Base-by-base conservation (phyloP, 805 yeast species). In the Torulaspora quercuum region DNA sequence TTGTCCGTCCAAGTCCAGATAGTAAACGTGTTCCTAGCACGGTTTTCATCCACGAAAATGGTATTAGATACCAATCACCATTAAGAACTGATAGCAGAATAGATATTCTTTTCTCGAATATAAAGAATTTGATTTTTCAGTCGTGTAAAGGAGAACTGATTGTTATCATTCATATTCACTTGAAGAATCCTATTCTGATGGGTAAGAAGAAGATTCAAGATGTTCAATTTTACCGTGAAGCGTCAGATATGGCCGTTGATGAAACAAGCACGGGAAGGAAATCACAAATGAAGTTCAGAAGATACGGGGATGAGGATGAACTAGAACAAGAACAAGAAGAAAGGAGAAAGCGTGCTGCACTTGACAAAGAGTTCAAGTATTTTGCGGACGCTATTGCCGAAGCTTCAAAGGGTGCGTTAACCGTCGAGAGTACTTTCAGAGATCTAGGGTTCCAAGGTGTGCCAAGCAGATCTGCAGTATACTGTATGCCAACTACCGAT, bases 251-350 rank as follows among this genome's bases (percentile, higher is more conserved):
- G 72, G 80, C 95, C 3, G 88, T 88, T 53, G 98, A 92, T 64
- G 98, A 92, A 65, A 92, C 98, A 12, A 95, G 97, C 47, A 89
- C 87, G 43, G 81, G 95, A 45, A 82, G 86, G 67, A 79, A 97
- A 63, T 76, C 75, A 48, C 82, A 81, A 62, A 54, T 49, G 43
- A 70, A 81, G 49, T 76, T 75, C 48, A 69, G 92, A 59, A 67
- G 92, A 55, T 92, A 92, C 59, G 98, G 98, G 30, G 98, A 92
- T 61, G 98, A 92, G 63, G 98, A 92, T 63, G 98, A 92, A 66
- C 70, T 92, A 47, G 97, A 92, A 64, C 97, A 90, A 64, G 98
- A 92, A 67, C 97, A 90, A 65, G 97, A 92, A 63, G 98, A 92
- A 67, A 80, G 97, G 68, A 75, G 90, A 63, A 76, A 96, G 65